phyloP scores from a whole-genome alignment of 192 early-diverging fungal genomes.

The Backusella tuberculispora region DNA sequence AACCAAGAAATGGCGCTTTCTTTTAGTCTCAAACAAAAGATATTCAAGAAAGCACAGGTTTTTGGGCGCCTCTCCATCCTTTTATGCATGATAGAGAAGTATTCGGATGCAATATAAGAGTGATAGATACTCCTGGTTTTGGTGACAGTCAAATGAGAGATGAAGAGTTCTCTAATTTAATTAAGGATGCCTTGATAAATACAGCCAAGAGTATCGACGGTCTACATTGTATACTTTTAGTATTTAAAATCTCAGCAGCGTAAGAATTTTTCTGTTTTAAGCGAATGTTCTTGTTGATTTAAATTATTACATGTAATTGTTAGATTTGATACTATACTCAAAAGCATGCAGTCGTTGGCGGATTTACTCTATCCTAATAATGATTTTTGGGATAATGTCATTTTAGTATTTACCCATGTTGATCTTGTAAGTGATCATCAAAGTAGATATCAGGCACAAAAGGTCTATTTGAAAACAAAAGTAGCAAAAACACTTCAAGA shows the following conservation, averaged over 20 bases:
- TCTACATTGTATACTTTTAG: constrained; percentile 26
- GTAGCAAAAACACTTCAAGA: constrained; percentile 7
- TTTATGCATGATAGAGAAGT: constrained; percentile 23
- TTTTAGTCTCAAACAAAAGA: constrained; percentile 21
- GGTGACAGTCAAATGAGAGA: constrained; percentile 29
- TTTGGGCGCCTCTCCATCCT: constrained; percentile 27
- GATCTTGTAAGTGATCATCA: constrained; percentile 19
- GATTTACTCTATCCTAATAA: not conserved
- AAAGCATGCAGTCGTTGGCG: constrained; percentile 12
- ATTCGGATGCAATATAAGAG: constrained; percentile 25
- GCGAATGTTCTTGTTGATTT: not conserved
- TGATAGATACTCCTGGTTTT: constrained; percentile 39
- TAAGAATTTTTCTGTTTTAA: not conserved
- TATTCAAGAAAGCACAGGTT: constrained; percentile 18
- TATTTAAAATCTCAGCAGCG: constrained; percentile 22
- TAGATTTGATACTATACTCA: constrained; percentile 4
- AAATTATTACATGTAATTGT: not conserved
- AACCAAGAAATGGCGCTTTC: not conserved
- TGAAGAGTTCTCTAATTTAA: constrained; percentile 10
- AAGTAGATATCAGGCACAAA: constrained; percentile 20
- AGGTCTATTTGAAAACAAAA: constrained; percentile 20
- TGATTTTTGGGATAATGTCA: constrained; percentile 33
- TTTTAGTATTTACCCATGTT: constrained; percentile 35
- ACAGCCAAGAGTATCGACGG: constrained; percentile 8
- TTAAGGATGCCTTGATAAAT: constrained; percentile 11